Percentiles rank a stretch among this genome's conserved stretches.
These are phyloP conservation scores for Fusarium haematococcum DNA, from an alignment of 2,329 filamentous ascomycete genomes.

Conservation along the genomic window DNA sequence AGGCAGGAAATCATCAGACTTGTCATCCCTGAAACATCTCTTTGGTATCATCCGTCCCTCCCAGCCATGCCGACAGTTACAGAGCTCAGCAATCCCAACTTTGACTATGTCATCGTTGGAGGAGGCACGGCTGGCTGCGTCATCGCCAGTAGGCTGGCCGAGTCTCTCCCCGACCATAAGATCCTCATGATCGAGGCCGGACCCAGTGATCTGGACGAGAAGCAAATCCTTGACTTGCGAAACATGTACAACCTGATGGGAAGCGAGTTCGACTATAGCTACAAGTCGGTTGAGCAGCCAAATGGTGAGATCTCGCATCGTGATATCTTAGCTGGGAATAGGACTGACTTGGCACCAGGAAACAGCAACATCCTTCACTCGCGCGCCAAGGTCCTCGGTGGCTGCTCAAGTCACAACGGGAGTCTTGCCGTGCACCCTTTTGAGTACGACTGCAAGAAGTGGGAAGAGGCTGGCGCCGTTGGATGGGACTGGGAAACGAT, in stretches of 20 bases:
- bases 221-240: not conserved
- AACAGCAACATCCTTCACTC: not conserved
- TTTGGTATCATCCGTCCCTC: not conserved
- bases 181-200: not conserved
- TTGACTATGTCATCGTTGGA: not conserved
- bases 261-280: not conserved
- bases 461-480: not conserved
- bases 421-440: not conserved
- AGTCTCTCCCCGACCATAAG: not conserved
- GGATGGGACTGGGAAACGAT: not conserved
- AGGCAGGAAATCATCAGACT: not conserved
- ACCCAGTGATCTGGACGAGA: not conserved
- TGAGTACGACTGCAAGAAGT: not conserved
- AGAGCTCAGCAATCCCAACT: not conserved
- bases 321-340: not conserved
- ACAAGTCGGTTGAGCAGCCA: not conserved
- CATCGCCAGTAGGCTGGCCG: not conserved
- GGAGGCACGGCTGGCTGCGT: not conserved
- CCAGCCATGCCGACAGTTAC: not conserved
- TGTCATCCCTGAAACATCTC: not conserved
- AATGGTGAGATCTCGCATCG: not conserved
- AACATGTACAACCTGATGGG: not conserved
- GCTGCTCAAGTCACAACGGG: not conserved
- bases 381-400: not conserved
- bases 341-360: not conserved